These are phyloP conservation scores for Debaryomyces coudertii DNA, from an alignment of 1,139 yeast genomes.

Conservation along the genomic window DNA sequence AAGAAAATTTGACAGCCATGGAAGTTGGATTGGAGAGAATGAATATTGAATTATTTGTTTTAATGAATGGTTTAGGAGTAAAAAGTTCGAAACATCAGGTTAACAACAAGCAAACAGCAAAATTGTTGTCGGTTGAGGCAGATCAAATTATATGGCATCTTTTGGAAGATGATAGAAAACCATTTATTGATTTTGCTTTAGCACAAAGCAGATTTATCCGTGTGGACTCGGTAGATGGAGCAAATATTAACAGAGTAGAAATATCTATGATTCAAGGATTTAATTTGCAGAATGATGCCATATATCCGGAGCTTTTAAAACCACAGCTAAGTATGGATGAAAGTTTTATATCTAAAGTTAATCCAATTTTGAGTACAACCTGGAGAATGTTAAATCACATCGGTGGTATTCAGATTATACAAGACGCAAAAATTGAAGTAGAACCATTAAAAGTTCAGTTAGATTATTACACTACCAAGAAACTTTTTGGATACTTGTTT, in stretches of 20 bases:
- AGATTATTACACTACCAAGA: constrained; percentile 68
- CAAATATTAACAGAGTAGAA: constrained; percentile 63
- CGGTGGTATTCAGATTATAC: constrained; percentile 77
- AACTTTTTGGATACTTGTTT: constrained; percentile 64
- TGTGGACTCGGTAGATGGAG: constrained; percentile 55
- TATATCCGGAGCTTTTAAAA: constrained; percentile 72
- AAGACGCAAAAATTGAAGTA: constrained; percentile 51
- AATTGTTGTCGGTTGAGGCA: constrained; percentile 44
- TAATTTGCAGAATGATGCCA: constrained; percentile 61
- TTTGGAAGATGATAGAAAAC: constrained; percentile 59
- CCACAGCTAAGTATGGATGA: constrained; percentile 40
- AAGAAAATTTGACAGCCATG: constrained; percentile 38
- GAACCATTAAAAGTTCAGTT: constrained; percentile 74
- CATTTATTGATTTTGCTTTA: constrained; percentile 73
- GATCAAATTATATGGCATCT: constrained; percentile 77
- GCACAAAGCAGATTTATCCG: constrained; percentile 65
- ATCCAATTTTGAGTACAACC: constrained; percentile 53
- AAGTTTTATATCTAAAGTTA: constrained; percentile 8
- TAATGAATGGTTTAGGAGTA: constrained; percentile 68
- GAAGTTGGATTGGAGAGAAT: constrained; percentile 62
- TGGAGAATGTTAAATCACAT: constrained; percentile 83
- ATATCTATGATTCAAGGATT: constrained; percentile 71
- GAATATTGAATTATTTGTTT: constrained; percentile 59
- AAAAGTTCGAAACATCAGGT: constrained; percentile 43
- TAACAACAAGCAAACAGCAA: constrained; percentile 25